These are phyloP conservation scores for Umbelopsis sp. DNA, from an alignment of 192 early-diverging fungal species.

Conservation along the genomic window DNA sequence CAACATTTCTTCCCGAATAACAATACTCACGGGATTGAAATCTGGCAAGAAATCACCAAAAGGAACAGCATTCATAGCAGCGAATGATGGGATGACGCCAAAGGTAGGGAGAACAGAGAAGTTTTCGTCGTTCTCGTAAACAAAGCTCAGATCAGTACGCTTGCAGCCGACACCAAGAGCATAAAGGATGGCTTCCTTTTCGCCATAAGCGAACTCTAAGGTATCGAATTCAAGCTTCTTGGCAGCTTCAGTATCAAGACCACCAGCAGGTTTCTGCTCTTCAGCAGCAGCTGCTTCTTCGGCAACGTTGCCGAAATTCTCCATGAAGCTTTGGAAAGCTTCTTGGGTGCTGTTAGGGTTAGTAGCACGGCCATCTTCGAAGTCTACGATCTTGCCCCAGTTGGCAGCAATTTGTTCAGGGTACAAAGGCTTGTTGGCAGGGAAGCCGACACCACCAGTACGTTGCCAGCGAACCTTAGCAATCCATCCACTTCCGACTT, in stretches of 20 bases:
- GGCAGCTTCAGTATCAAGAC: constrained; percentile 66
- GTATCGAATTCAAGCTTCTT: constrained; percentile 57
- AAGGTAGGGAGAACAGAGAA: constrained; percentile 92
- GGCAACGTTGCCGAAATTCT: constrained; percentile 76
- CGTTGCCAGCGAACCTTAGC: constrained; percentile 97
- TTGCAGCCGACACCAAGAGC: constrained; percentile 93
- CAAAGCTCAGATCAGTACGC: constrained; percentile 80
- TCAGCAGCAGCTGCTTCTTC: constrained; percentile 37
- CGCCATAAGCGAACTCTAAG: constrained; percentile 72
- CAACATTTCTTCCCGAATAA: too few relatives aligned
- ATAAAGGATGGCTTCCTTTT: constrained; percentile 92
- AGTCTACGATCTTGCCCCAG: constrained; percentile 86
- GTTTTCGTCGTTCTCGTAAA: constrained; percentile 89
- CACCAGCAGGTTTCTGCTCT: constrained; percentile 35
- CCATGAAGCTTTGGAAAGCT: constrained; percentile 79
- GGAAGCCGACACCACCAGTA: constrained; percentile 91
- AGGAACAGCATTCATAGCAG: constrained; percentile 63
- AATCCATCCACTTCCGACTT: constrained; percentile 94
- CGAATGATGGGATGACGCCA: constrained; percentile 86
- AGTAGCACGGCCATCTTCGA: constrained; percentile 94
- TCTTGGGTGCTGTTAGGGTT: constrained; percentile 80
- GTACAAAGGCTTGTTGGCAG: constrained; percentile 72
- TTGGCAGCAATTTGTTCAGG: constrained; percentile 84
- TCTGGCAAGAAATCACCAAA: constrained; percentile 73
- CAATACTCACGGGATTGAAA: constrained; percentile 71